phyloP scores from a whole-genome alignment of 2,329 filamentous ascomycete genomes.

The Colletotrichum camelliae region DNA sequence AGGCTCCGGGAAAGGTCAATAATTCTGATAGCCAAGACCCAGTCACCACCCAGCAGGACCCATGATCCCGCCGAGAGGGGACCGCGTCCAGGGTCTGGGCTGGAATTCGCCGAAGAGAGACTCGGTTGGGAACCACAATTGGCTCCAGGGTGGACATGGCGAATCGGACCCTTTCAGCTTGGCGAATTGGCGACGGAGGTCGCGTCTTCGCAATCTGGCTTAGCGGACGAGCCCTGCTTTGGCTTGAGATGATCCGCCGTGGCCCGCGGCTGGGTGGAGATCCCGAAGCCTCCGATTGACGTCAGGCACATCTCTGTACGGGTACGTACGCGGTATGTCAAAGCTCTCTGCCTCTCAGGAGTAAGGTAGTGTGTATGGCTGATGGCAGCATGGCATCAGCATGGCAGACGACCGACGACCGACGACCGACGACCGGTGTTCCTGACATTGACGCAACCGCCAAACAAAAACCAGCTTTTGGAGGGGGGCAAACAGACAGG shows the following conservation, averaged over 20 bases:
- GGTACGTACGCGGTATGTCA: neutral
- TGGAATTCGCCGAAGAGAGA: constrained; percentile 1
- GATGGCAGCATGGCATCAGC: neutral
- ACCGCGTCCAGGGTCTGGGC: neutral
- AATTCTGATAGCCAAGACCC: neutral
- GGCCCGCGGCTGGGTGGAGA: constrained; percentile 3
- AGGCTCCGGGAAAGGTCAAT: neutral
- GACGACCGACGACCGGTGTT: neutral
- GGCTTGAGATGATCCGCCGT: neutral
- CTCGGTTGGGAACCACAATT: neutral
- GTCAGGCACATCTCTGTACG: neutral
- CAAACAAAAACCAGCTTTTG: neutral
- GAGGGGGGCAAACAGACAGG: neutral
- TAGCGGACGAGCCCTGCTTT: neutral
- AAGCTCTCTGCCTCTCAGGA: neutral
- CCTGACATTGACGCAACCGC: neutral
- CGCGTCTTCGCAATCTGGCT: neutral
- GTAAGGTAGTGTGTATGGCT: neutral
- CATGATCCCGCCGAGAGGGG: constrained; percentile 4
- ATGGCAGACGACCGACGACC: neutral
- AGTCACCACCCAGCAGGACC: neutral
- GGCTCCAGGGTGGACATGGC: neutral
- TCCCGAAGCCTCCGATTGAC: constrained; percentile 22
- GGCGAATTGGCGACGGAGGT: neutral
- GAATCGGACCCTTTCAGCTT: constrained; percentile 13